Conservation (phyloP, 2,329 filamentous ascomycete genomes). For the Curvularia eragrostidis region DNA sequence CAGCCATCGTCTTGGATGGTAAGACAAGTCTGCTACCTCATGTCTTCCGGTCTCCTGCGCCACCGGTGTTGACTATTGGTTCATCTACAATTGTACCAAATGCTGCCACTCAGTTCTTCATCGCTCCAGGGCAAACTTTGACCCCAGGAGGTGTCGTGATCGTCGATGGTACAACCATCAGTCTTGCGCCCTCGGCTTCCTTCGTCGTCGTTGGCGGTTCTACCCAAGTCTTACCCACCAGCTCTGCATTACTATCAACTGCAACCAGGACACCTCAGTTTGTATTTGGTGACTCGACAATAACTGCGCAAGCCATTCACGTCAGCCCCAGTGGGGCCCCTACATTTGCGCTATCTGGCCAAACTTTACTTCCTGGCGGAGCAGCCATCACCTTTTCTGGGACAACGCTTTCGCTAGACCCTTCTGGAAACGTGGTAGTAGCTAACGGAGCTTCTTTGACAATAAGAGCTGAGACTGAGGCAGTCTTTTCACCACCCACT, state of each 20-base stretch:
- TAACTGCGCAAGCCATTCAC: constrained; percentile 24
- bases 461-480: constrained; percentile 31
- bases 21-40: constrained; percentile 37
- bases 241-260: constrained; percentile 2
- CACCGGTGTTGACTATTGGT: constrained; percentile 52
- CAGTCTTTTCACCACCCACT: constrained; percentile 27
- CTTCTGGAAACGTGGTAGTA: constrained; percentile 37
- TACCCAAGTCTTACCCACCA: constrained; percentile 40
- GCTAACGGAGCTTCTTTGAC: constrained; percentile 47
- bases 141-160: constrained; percentile 50
- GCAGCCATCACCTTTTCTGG: constrained; percentile 42
- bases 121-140: constrained; percentile 49
- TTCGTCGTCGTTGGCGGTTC: constrained; percentile 51
- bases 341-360: constrained; percentile 49
- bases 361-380: constrained; percentile 47
- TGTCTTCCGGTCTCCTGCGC: constrained; percentile 19
- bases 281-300: constrained; percentile 40
- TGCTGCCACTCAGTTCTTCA: constrained; percentile 55
- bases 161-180: constrained; percentile 50
- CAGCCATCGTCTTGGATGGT: constrained; percentile 38
- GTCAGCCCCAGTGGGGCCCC: constrained; percentile 16
- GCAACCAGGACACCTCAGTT: constrained; percentile 24
- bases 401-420: constrained; percentile 41
- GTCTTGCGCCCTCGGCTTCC: constrained; percentile 49
- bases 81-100: constrained; percentile 52